Percentiles rank a stretch among this genome's conserved stretches.
These are phyloP conservation scores for Solioccasus polychromus DNA, from an alignment of 768 basidiomycete species.

Conservation along the genomic window DNA sequence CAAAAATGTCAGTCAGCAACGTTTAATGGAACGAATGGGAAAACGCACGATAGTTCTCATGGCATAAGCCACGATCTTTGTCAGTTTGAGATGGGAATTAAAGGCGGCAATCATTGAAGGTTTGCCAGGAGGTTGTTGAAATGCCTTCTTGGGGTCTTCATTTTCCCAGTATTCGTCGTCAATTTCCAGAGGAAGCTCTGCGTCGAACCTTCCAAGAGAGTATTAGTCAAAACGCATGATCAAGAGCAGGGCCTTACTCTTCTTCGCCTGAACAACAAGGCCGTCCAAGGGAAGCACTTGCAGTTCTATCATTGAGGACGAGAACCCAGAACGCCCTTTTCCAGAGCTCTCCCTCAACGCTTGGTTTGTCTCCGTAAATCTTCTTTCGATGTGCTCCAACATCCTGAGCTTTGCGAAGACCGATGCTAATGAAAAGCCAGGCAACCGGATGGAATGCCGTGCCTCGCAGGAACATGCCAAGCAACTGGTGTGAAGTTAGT, in stretches of 20 bases:
- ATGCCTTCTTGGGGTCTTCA: slow-evolving; percentile 46
- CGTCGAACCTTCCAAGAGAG: slow-evolving; percentile 62
- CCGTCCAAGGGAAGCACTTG: slow-evolving; percentile 52
- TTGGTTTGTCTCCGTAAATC: slow-evolving; percentile 46
- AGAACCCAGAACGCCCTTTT: slow-evolving; percentile 79
- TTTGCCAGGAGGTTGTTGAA: slow-evolving; percentile 63
- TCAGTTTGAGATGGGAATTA: slow-evolving; percentile 60
- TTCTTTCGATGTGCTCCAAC: slow-evolving; percentile 72
- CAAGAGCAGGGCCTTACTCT: slow-evolving; percentile 47
- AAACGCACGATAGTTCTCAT: slow-evolving; percentile 62
- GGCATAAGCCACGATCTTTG: slow-evolving; percentile 66
- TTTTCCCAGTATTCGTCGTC: slow-evolving; percentile 79
- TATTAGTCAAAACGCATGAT: slow-evolving; percentile 4
- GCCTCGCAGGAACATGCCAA: slow-evolving; percentile 53
- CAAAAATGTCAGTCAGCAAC: slow-evolving; percentile 4
- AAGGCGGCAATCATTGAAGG: slow-evolving; percentile 61
- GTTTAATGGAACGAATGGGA: slow-evolving; percentile 2
- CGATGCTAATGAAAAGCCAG: slow-evolving; percentile 56
- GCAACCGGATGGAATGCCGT: slow-evolving; percentile 46
- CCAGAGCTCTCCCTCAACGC: slow-evolving; percentile 66
- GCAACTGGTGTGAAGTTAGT: slow-evolving; percentile 36
- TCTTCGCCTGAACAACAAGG: slow-evolving; percentile 58
- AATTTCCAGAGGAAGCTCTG: slow-evolving; percentile 77
- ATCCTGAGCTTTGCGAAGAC: slow-evolving; percentile 64
- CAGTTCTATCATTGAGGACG: slow-evolving; percentile 56